Evolutionary conservation across 441 rosid species (phyloP), one percentile per base, ranked within the genome.

Genomic region (Arabidopsis lyrata): DNA sequence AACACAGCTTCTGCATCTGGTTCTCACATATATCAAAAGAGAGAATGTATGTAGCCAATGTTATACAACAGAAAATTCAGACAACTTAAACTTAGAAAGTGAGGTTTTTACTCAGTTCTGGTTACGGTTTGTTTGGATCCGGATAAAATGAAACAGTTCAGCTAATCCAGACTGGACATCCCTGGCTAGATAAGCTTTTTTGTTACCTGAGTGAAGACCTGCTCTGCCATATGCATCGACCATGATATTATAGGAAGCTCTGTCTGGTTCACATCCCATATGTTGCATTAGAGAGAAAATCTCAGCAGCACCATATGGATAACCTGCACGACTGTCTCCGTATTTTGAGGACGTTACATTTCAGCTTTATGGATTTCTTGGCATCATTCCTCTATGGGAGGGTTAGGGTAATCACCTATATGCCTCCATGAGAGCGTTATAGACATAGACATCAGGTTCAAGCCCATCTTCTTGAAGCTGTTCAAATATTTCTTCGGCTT

Each of bases 351-450:
- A 47, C 34, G 74, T 79, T 74, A 80, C 47, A 35, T 22, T 57
- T 50, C 41, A 65, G 48, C 36, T 22, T 50, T 14, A 12, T 29
- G 49, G 70, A 45, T 44, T 69, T 45, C 45, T 52, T 55, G 74
- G 35, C 58, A 68, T 62, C 61, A 48, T 52, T 58, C 42, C 34
- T 73, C n/a, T 22, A 5, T 63, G 56, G 8, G 36, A 52, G 52
- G 13, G 31, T 20, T 63, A 48, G 4, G 49, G 50, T 42, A 55
- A 68, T 42, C 61, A 90, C 98, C 97, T 86, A 85, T 91, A 90
- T 54, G 95, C 85, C 75, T 94, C 98, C 92, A 94, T 88, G 70
- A 94, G 95, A 12, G 98, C 98, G 77, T 91, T 91, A 66, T 94
- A 94, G 66, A 84, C 90, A 77, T 91, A 94, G 4, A 88, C 97